Evolutionary conservation across 495 filamentous ascomycete species (phyloP).

Genomic region (Lophiotrema nucula): DNA sequence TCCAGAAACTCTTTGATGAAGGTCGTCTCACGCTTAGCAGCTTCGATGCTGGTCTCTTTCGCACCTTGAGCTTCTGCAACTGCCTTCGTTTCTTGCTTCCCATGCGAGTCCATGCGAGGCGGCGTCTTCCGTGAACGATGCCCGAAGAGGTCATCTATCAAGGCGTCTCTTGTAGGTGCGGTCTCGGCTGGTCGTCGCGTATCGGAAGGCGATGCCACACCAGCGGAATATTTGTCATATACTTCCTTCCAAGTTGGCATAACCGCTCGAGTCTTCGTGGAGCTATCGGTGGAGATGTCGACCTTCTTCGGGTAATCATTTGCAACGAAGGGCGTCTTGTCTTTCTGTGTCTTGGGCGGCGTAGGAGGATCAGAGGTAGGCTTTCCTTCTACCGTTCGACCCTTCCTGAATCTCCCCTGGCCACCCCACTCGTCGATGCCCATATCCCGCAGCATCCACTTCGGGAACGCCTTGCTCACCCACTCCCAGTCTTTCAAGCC

Average conservation of each 20-base stretch:
- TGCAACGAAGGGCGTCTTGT: not conserved
- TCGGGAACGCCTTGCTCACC: conserved; percentile 1
- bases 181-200: conserved; percentile 11
- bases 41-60: not conserved
- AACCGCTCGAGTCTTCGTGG: not conserved
- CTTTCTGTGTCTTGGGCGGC: not conserved
- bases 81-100: not conserved
- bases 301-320: not conserved
- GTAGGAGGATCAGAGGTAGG: too few species aligned
- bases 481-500: conserved; percentile 12
- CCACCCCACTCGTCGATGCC: not conserved
- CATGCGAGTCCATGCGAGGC: not conserved
- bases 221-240: not conserved
- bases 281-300: not conserved
- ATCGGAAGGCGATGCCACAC: conserved; percentile 20
- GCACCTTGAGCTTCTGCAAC: too few species aligned
- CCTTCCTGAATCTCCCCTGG: not conserved
- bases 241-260: too few species aligned
- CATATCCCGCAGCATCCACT: conserved; percentile 6
- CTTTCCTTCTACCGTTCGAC: not conserved
- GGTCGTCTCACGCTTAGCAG: not conserved
- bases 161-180: not conserved
- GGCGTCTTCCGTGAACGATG: not conserved
- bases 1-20: conserved; percentile 20
- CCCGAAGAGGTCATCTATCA: too few species aligned